Evolutionary conservation across 352 stramenopile species (phyloP).

Genomic region (Aphanomyces cochlioides): DNA sequence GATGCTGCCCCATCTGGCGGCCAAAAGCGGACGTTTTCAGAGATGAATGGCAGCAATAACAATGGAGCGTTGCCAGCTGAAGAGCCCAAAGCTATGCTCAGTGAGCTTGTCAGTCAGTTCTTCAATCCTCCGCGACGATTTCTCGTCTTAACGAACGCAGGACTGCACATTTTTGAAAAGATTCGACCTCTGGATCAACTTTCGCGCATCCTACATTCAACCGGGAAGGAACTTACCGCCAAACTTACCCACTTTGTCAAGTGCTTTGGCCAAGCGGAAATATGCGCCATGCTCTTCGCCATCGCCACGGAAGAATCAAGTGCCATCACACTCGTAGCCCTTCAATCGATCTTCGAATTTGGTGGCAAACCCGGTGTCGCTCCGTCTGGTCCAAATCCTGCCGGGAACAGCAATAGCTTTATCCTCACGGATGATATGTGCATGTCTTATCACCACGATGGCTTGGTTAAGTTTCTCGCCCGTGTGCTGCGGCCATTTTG

Average conservation of each 20-base stretch:
- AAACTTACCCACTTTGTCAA: conserved; percentile 69
- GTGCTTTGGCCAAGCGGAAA: conserved; percentile 79
- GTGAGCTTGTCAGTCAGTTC: conserved; percentile 83
- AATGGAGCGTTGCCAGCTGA: conserved; percentile 8
- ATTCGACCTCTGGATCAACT: conserved; percentile 86
- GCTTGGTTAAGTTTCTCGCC: conserved; percentile 70
- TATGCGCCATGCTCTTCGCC: conserved; percentile 85
- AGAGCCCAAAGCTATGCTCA: conserved; percentile 46
- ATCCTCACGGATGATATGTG: conserved; percentile 81
- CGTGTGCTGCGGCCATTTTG: conserved; percentile 78
- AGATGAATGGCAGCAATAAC: conserved; percentile 19
- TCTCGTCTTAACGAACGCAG: conserved; percentile 76
- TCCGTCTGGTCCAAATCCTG: conserved; percentile 1
- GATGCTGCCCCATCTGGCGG: conserved; percentile 31
- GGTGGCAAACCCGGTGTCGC: conserved; percentile 34
- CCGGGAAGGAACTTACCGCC: conserved; percentile 61
- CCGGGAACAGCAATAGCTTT: conserved; percentile 40
- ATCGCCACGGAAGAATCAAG: conserved; percentile 45
- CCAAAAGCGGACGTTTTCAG: conserved; percentile 70
- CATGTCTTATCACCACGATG: conserved; percentile 86
- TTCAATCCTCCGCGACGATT: conserved; percentile 78
- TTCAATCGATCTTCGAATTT: conserved; percentile 83
- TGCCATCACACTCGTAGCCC: conserved; percentile 74
- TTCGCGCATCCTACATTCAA: conserved; percentile 62
- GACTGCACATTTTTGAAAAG: conserved; percentile 89